Conservation (phyloP, 306 rosid genomes). For the Cicer chorassanicum region DNA sequence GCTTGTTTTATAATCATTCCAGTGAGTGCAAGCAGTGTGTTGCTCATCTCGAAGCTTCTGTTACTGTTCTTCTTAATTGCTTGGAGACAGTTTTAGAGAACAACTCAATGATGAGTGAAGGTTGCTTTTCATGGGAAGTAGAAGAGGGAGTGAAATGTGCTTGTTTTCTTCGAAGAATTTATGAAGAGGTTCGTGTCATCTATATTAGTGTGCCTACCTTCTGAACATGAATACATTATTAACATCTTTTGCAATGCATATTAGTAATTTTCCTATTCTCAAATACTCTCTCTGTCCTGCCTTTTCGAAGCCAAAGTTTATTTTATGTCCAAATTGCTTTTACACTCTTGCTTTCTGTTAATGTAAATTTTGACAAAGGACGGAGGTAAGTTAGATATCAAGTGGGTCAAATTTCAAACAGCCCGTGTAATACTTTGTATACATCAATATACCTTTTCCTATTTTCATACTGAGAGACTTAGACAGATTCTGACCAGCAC, state of each 20-base stretch:
- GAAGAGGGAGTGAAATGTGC: slow-evolving; percentile 90
- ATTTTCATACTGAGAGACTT: neutral
- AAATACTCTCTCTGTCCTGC: slow-evolving; percentile 17
- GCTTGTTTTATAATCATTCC: slow-evolving; percentile 40
- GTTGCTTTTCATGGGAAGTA: slow-evolving; percentile 69
- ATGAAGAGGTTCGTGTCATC: slow-evolving; percentile 76
- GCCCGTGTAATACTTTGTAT: slow-evolving; percentile 1
- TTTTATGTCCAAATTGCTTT: slow-evolving; percentile 21
- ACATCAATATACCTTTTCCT: slow-evolving; percentile 9
- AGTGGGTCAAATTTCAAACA: slow-evolving; percentile 34
- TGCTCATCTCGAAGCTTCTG: slow-evolving; percentile 80
- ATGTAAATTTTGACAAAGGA: slow-evolving; percentile 31
- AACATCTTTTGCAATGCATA: slow-evolving; percentile 27
- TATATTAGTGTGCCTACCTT: slow-evolving; percentile 27
- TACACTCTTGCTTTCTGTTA: slow-evolving; percentile 22
- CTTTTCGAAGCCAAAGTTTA: slow-evolving; percentile 20
- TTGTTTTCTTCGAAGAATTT: slow-evolving; percentile 73
- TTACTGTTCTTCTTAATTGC: slow-evolving; percentile 74
- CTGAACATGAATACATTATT: neutral
- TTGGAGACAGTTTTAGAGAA: slow-evolving; percentile 71
- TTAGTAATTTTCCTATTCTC: slow-evolving; percentile 33
- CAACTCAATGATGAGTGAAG: slow-evolving; percentile 46
- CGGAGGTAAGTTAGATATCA: slow-evolving; percentile 27
- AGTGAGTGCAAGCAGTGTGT: slow-evolving; percentile 75
- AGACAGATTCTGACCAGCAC: slow-evolving; percentile 1